These are phyloP conservation scores for Fusarium sp. DNA, from an alignment of 2,329 filamentous ascomycete species.

Conservation along the genomic window DNA sequence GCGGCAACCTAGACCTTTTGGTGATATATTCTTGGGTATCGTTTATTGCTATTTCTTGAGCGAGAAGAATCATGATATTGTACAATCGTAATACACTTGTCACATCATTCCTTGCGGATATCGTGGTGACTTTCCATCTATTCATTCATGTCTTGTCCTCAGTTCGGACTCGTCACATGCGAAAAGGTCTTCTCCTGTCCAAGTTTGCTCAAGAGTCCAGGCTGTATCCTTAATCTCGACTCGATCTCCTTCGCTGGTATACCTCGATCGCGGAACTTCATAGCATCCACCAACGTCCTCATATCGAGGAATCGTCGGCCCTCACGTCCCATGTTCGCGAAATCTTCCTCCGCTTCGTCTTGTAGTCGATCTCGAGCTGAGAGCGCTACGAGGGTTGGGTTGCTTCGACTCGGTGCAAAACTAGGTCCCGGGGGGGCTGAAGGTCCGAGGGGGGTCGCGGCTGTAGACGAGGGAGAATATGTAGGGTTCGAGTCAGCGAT, in stretches of 20 bases:
- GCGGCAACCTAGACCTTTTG: neutral
- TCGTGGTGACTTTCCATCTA: neutral
- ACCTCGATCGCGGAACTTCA: slow-evolving; percentile 59
- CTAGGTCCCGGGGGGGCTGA: slow-evolving; percentile 41
- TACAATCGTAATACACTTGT: slow-evolving; percentile 30
- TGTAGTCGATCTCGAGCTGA: slow-evolving; percentile 61
- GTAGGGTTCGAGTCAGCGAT: slow-evolving; percentile 66
- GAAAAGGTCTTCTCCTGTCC: slow-evolving; percentile 56
- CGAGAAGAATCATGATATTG: slow-evolving; percentile 26
- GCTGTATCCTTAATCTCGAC: slow-evolving; percentile 57
- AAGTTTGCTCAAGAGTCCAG: slow-evolving; percentile 59
- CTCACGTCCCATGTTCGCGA: slow-evolving; percentile 53
- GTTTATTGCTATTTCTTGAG: slow-evolving; percentile 17
- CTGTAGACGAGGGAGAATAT: slow-evolving; percentile 64
- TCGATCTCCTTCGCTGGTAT: slow-evolving; percentile 58
- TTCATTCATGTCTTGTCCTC: neutral
- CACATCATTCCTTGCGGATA: slow-evolving; percentile 4
- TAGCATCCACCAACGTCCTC: slow-evolving; percentile 59
- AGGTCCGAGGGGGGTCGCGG: slow-evolving; percentile 38
- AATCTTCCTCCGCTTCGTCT: slow-evolving; percentile 57
- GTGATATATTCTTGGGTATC: slow-evolving; percentile 27
- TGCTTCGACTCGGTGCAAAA: slow-evolving; percentile 51
- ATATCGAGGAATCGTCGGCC: slow-evolving; percentile 62
- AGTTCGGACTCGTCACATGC: slow-evolving; percentile 49
- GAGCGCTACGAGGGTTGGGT: slow-evolving; percentile 62